Evolutionary conservation across 2,329 filamentous ascomycete genomes (phyloP), one percentile per base, ranked within the genome.

Genomic region (Xylariaceae sp.): DNA sequence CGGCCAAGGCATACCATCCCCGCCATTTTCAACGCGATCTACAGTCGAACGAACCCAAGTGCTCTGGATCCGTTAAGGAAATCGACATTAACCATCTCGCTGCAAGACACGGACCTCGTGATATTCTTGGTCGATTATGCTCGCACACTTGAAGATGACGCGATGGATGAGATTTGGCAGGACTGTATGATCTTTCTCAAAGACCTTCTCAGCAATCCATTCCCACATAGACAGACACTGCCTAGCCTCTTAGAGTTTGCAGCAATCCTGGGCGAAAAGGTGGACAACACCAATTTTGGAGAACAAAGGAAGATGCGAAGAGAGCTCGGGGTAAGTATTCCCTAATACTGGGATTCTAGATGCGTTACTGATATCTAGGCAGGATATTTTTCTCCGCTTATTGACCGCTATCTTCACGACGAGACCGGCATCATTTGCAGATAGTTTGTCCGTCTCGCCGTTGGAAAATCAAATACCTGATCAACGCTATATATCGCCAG

Each of bases 121-220:
- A 84, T 89, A 7, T 99, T 99, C 71, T 75, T 98, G 44, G 90
- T 96, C 7, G 90, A 95, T 60, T 99, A 99, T 72, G 89, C 92
- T 0, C 85, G 85, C 26, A 95, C 93, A 0, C 80, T 98, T 12
- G 95, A 99, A 68, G 95, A 99, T 67, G 95, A 99, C 76, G 90
- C 95, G 16, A 93, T 97, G 83, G 95, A 99, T 67, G 95, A 99
- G 74, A 96, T 99, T 47, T 99, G 95, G 95, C 82, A 87, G 41
- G 93, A 99, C 70, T 99, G 93, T 71, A 91, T 93, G 67, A 85
- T 89, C 0, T 99, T 99, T 72, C 74, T 98, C 57, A 89, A 87
- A 61, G 96, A 99, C 70, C 83, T 99, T 23, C 80, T 99, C 23
- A 87, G 89, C 20, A 99, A 99, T 68, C 96, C 95, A 1, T 91